These are phyloP conservation scores for Leccinum pellstonianum DNA, from an alignment of 768 basidiomycete species.

Conservation along the genomic window DNA sequence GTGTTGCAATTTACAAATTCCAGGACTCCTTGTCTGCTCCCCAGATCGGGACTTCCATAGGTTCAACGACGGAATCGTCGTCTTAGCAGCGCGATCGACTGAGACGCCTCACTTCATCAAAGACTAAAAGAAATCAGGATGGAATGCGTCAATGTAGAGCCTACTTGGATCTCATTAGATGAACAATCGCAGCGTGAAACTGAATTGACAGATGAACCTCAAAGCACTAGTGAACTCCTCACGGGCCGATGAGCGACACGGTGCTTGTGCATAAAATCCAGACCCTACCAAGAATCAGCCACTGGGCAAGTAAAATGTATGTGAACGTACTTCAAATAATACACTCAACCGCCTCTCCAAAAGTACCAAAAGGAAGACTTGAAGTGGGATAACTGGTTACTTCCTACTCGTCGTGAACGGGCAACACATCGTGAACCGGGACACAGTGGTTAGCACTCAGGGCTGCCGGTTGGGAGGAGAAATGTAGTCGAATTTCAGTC, in stretches of 20 bases:
- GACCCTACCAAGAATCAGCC: neutral
- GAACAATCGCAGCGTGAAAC: neutral
- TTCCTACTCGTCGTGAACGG: constrained; percentile 6
- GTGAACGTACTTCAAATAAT: neutral
- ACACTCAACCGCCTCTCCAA: neutral
- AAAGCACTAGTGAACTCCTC: no score
- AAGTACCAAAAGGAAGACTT: constrained; percentile 5
- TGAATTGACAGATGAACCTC: neutral
- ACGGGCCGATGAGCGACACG: neutral
- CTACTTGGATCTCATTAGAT: neutral
- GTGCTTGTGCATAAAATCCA: neutral
- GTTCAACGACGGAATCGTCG: neutral
- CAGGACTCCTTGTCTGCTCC: neutral
- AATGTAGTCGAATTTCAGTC: constrained; percentile 28
- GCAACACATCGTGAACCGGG: constrained; percentile 29
- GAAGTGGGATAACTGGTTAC: constrained; percentile 20
- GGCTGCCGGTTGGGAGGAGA: neutral
- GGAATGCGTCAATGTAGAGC: neutral
- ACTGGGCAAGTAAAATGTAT: neutral
- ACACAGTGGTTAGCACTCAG: constrained; percentile 35
- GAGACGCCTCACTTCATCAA: neutral
- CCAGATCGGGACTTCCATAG: neutral
- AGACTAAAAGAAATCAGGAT: neutral
- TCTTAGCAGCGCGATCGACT: neutral
- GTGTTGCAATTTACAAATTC: no score